Percentiles rank a stretch among this genome's conserved stretches.
Conservation (phyloP, 2,329 filamentous ascomycete genomes). For the Aureobasidium mangrovei region DNA sequence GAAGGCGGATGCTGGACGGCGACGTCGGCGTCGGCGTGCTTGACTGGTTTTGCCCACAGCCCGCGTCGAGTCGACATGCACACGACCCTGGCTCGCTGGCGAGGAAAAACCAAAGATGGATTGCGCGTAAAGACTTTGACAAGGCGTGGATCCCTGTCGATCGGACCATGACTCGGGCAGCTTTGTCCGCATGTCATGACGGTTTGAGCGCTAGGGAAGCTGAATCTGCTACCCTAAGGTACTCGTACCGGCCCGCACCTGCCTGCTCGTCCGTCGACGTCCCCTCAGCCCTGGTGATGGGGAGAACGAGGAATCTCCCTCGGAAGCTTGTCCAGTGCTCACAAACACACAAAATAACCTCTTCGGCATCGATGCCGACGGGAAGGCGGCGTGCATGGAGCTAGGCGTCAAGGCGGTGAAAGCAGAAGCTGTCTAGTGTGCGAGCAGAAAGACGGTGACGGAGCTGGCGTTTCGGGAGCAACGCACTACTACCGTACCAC, state of each 20-base stretch:
- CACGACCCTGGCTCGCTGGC: background rate
- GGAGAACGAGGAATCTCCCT: too few relatives aligned
- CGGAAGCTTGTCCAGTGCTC: too few relatives aligned
- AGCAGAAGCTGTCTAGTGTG: background rate
- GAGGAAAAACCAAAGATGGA: background rate
- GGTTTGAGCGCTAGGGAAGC: background rate
- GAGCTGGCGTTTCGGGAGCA: conserved; percentile 1
- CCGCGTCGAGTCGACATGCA: too few relatives aligned
- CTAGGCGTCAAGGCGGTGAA: conserved; percentile 11
- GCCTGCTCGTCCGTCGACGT: background rate
- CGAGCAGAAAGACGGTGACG: conserved; percentile 4
- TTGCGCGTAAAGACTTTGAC: background rate
- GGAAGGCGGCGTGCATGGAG: background rate
- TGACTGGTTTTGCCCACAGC: too few relatives aligned
- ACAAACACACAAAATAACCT: background rate
- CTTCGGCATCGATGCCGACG: background rate
- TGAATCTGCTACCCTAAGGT: background rate
- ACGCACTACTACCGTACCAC: background rate
- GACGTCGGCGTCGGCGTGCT: too few relatives aligned
- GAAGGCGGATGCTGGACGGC: too few relatives aligned
- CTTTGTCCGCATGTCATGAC: background rate
- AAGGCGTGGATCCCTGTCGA: background rate
- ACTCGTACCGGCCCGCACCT: conserved; percentile 8
- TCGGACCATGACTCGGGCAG: conserved; percentile 2
- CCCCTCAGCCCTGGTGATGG: too few relatives aligned